Conservation (phyloP, 768 basidiomycete species). For the Lyophyllum semitale region DNA sequence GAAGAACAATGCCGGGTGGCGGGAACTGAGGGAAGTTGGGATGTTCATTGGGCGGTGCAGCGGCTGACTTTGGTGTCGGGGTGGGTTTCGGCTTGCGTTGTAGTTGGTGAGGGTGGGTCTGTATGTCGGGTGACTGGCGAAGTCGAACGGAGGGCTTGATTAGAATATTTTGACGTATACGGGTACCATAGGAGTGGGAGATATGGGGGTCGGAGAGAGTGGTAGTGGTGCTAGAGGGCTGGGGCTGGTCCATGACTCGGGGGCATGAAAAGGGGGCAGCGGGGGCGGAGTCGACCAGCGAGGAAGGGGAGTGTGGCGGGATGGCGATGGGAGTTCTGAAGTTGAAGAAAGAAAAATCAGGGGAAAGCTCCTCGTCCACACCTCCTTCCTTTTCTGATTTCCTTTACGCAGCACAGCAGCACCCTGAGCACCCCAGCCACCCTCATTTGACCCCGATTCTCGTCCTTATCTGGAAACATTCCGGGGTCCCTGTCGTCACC, state of each 20-base stretch:
- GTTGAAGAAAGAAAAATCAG: constrained; percentile 28
- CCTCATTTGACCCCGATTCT: constrained; percentile 9
- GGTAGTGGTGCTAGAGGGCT: constrained; percentile 11
- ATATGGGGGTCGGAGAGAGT: constrained; percentile 12
- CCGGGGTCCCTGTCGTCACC: constrained; percentile 22
- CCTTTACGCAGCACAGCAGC: constrained; percentile 18
- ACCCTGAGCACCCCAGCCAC: constrained; percentile 8
- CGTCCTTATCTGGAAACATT: background rate
- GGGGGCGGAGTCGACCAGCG: constrained; percentile 25
- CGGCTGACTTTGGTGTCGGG: constrained; percentile 18
- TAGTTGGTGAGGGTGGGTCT: constrained; percentile 31
- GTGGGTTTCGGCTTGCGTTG: constrained; percentile 14
- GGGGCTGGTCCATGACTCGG: constrained; percentile 11
- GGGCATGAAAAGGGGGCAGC: constrained; percentile 1
- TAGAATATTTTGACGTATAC: constrained; percentile 52
- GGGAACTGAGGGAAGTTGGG: constrained; percentile 49
- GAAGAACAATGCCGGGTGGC: constrained; percentile 63
- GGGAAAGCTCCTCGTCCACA: constrained; percentile 6
- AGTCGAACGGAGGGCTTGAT: constrained; percentile 56
- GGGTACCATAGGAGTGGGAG: constrained; percentile 51
- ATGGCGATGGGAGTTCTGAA: constrained; percentile 21
- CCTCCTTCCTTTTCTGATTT: constrained; percentile 6
- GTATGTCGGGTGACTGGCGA: constrained; percentile 43
- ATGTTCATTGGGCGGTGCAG: constrained; percentile 11
- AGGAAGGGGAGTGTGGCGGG: constrained; percentile 19